Conservation (phyloP, 2,329 filamentous ascomycete species). For the Aphanoascus verrucosus region DNA sequence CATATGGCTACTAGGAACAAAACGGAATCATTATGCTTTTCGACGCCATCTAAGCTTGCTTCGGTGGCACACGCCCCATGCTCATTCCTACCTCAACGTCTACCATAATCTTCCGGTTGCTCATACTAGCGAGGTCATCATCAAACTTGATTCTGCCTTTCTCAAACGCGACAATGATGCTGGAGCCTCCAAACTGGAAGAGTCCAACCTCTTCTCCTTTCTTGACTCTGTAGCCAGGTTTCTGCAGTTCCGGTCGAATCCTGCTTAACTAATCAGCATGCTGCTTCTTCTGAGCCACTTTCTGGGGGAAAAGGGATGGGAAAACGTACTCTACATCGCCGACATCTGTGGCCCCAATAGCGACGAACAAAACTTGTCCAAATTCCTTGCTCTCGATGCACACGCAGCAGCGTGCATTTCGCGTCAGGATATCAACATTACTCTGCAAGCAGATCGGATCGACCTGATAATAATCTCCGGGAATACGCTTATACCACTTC, state of each 20-base stretch:
- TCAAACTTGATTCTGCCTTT: conserved; percentile 31
- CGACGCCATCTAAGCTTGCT: neutral
- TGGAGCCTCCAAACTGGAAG: conserved; percentile 36
- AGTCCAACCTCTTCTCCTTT: conserved; percentile 35
- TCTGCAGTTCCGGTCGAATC: conserved; percentile 27
- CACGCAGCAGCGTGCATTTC: conserved; percentile 31
- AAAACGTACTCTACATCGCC: conserved; percentile 32
- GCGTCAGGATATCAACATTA: conserved; percentile 30
- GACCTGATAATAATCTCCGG: conserved; percentile 38
- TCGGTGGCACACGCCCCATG: conserved; percentile 6
- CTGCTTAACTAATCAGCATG: conserved; percentile 16
- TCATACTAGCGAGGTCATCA: conserved; percentile 27
- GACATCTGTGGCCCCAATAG: conserved; percentile 34
- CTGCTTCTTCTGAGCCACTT: neutral
- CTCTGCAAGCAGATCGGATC: conserved; percentile 29
- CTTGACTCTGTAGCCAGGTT: conserved; percentile 23
- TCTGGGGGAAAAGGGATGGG: neutral
- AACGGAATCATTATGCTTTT: too few species aligned
- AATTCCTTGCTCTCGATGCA: conserved; percentile 32
- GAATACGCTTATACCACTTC: conserved; percentile 30
- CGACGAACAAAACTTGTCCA: conserved; percentile 35
- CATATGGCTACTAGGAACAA: too few species aligned
- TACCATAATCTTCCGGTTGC: conserved; percentile 26
- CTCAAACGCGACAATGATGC: conserved; percentile 35
- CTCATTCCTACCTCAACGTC: conserved; percentile 35